Percentiles rank a stretch among this genome's conserved stretches.
Conservation (phyloP, 768 basidiomycete genomes). For the Hygrocybe punicea region DNA sequence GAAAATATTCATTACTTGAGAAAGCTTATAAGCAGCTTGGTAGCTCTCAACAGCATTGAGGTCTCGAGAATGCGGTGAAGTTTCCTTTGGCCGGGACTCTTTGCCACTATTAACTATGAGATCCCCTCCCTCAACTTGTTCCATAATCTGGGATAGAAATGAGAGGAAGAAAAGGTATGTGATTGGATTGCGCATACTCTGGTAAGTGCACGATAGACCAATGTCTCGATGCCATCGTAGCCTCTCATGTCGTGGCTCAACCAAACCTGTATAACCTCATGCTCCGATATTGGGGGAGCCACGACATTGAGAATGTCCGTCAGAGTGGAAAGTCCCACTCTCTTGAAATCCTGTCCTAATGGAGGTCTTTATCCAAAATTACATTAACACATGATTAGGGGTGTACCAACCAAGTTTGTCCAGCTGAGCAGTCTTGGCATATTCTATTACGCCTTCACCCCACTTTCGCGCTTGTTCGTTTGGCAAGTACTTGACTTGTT, state of each 20-base stretch:
- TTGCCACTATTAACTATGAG: slow-evolving; percentile 82
- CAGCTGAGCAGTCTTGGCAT: slow-evolving; percentile 84
- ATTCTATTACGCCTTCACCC: slow-evolving; percentile 80
- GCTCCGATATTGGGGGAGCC: slow-evolving; percentile 96
- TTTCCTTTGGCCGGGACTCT: slow-evolving; percentile 67
- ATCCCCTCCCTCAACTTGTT: slow-evolving; percentile 92
- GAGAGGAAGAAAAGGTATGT: slow-evolving; percentile 2
- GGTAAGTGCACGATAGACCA: slow-evolving; percentile 86
- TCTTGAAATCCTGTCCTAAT: slow-evolving; percentile 84
- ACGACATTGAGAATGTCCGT: slow-evolving; percentile 93
- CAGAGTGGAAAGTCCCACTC: slow-evolving; percentile 82
- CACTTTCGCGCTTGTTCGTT: slow-evolving; percentile 86
- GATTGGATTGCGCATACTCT: slow-evolving; percentile 48
- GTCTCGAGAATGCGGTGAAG: slow-evolving; percentile 51
- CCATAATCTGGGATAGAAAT: slow-evolving; percentile 61
- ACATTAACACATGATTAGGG: background rate
- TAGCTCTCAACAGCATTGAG: slow-evolving; percentile 82
- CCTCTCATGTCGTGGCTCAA: slow-evolving; percentile 95
- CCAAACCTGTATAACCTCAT: slow-evolving; percentile 96
- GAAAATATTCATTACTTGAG: slow-evolving; percentile 54
- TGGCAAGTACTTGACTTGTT: slow-evolving; percentile 84
- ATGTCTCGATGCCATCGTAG: slow-evolving; percentile 89
- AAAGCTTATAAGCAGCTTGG: slow-evolving; percentile 77
- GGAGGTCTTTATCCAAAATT: background rate
- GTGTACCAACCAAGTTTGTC: slow-evolving; percentile 74